Base-by-base conservation (phyloP, 2,329 filamentous ascomycete species). In the Cryphonectria nitschkei region DNA sequence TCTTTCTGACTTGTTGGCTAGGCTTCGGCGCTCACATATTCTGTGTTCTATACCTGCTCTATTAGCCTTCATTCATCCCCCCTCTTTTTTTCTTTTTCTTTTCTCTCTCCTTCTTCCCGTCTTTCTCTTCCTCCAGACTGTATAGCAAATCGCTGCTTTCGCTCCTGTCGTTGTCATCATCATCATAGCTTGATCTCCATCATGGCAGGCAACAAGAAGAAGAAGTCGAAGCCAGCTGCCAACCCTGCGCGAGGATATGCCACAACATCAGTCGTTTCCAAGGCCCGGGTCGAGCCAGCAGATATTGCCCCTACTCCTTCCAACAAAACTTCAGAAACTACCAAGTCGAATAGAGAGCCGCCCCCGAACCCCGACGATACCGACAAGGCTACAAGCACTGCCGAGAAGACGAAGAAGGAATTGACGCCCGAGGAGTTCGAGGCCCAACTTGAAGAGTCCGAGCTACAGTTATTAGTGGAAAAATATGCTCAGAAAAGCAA, bases 241-340 rank as follows among this genome's bases (percentile, higher is more conserved):
- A 98, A 98, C 81, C 93, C 95, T 72, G 94, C 94, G 54, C 88
- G 96, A 80, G 96, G 95, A 26, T 97, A 98, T 82, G 94, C 95
- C 74, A 99, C 96, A 6, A 97, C 93, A 16, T 98, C 95, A 1
- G 88, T 97, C 72, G 93, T 94, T 60, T 97, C 94, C 34, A 97
- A 95, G 76, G 86, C 90, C 11, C 87, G 93, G 79, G 85, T 88
- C 62, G 94, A 95, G 72, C 79, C 77, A 56, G 75, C 79, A 65
- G 78, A 79, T 34, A 81, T 81, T 52, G 71, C 73, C 68, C 72
- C 74, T 71, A 69, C 75, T 63, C 68, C 74, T 43, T 70, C 68
- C 67, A 74, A 64, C 60, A 77, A 77, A 65, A 70, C 68, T n/a
- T 65, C 73, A 32, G 67, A 71, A 67, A 58, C 71, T 50, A 75